phyloP scores from a whole-genome alignment of 2,329 filamentous ascomycete species.

The Helotiales sp. region DNA sequence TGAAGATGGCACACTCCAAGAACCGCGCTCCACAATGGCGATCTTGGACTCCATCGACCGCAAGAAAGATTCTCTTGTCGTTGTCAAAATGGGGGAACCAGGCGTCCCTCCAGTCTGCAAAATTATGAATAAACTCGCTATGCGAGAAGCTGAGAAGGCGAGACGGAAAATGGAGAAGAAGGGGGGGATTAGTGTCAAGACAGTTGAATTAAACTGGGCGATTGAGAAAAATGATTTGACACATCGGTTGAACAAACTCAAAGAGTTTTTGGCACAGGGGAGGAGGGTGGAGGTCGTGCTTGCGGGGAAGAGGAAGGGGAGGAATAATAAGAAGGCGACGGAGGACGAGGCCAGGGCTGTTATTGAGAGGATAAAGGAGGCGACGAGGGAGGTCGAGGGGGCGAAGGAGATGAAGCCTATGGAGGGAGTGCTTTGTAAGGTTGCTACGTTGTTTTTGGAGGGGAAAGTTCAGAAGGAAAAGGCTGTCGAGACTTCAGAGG shows the following conservation, averaged over 20 bases:
- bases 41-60: constrained; percentile 49
- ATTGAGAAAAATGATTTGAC: constrained; percentile 74
- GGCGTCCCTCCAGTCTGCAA: constrained; percentile 63
- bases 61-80: constrained; percentile 49
- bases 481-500: background rate
- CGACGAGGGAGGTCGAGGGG: constrained; percentile 34
- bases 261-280: constrained; percentile 71
- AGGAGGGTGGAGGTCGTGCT: constrained; percentile 73
- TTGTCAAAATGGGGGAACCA: constrained; percentile 41
- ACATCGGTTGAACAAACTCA: constrained; percentile 68
- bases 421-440: constrained; percentile 46
- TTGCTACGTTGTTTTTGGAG: constrained; percentile 47
- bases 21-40: constrained; percentile 33
- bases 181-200: constrained; percentile 57
- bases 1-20: constrained; percentile 35
- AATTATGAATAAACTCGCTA: constrained; percentile 59
- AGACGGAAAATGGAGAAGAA: constrained; percentile 46
- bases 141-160: constrained; percentile 43
- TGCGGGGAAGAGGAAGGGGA: constrained; percentile 64
- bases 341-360: constrained; percentile 61
- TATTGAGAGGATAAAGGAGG: constrained; percentile 49
- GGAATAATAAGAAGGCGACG: constrained; percentile 58
- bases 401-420: constrained; percentile 46
- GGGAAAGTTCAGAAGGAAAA: constrained; percentile 29
- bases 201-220: constrained; percentile 88